Evolutionary conservation across 768 basidiomycete genomes (phyloP), one percentile per base, ranked within the genome.

Genomic region (Lentinus brumalis): DNA sequence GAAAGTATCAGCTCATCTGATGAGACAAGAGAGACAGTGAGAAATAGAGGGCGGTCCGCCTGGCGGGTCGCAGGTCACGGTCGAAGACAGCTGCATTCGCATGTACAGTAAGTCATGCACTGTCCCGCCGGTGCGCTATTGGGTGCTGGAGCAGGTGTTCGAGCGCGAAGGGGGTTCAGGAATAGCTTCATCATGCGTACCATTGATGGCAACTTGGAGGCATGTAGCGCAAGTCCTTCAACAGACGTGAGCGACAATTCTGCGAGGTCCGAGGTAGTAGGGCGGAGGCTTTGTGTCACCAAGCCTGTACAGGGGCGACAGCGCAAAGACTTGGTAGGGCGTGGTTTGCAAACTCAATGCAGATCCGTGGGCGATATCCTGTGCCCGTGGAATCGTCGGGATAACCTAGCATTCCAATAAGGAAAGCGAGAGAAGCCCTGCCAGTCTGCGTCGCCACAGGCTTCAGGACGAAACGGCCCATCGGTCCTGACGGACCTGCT

Each of bases 311-410:
- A 50, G 50, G 53, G 21, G 40, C 41, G 21, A 45, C 51, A 49
- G 29, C 26, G 53, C 38, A 40, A 50, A 46, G 50, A 50, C 39
- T 31, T 53, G 32, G 58, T 51, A 21, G 53, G 58, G 50, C 38
- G 46, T 44, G 30, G 50, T 18, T 52, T 46, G 50, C 44, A 44
- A 16, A 32, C 38, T 35, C 42, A 52, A 52, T 31, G 39, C 11
- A 55, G 53, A 55, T 55, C 53, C n/a, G 32, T 18, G 18, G 12
- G 8, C 47, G 32, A 52, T 35, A 39, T 56, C 50, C 49, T 50
- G 44, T 55, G 26, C 38, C 14, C 62, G 62, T 59, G 53, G 53
- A 55, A 56, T 56, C 54, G 35, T 63, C 62, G 62, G 62, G 15
- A 32, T 47, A 59, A 63, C 62, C 50, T 63, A 63, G 62, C 62